Evolutionary conservation across 2,329 filamentous ascomycete species (phyloP).

Genomic region (Diaporthe batatas): DNA sequence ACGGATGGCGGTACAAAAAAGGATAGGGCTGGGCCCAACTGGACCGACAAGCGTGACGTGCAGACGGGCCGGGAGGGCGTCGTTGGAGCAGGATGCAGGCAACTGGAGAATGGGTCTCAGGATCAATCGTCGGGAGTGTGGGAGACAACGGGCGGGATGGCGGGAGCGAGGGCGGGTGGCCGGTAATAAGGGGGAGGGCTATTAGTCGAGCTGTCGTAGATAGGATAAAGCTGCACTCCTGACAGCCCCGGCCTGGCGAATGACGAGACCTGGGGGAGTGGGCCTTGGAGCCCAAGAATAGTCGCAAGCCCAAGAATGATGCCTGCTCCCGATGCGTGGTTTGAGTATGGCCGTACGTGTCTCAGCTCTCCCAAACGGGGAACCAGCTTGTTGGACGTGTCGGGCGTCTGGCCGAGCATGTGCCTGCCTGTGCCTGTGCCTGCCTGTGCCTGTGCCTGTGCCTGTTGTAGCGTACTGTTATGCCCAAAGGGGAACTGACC

Average conservation of each 20-base stretch:
- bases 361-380: slow-evolving; percentile 19
- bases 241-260: slow-evolving; percentile 16
- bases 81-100: slow-evolving; percentile 17
- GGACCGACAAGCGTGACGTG: slow-evolving; percentile 34
- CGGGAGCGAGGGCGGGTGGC: slow-evolving; percentile 18
- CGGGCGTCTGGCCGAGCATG: background rate
- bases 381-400: slow-evolving; percentile 2
- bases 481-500: too few species aligned
- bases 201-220: too few species aligned
- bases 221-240: slow-evolving; percentile 26
- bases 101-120: slow-evolving; percentile 26
- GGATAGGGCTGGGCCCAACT: slow-evolving; percentile 31
- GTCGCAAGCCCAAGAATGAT: slow-evolving; percentile 17
- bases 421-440: background rate
- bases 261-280: background rate
- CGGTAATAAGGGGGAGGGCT: slow-evolving; percentile 28
- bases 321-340: slow-evolving; percentile 7
- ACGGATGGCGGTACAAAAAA: background rate
- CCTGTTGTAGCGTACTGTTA: background rate
- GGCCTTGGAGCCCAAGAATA: slow-evolving; percentile 16
- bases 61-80: slow-evolving; percentile 36
- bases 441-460: too few species aligned
- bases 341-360: slow-evolving; percentile 5
- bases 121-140: slow-evolving; percentile 26
- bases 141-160: slow-evolving; percentile 29